A percentile compares a stretch with the other conserved stretches of the same genome.
Evolutionary conservation across 495 filamentous ascomycete species (phyloP).

Genomic region (Daldinia loculata): DNA sequence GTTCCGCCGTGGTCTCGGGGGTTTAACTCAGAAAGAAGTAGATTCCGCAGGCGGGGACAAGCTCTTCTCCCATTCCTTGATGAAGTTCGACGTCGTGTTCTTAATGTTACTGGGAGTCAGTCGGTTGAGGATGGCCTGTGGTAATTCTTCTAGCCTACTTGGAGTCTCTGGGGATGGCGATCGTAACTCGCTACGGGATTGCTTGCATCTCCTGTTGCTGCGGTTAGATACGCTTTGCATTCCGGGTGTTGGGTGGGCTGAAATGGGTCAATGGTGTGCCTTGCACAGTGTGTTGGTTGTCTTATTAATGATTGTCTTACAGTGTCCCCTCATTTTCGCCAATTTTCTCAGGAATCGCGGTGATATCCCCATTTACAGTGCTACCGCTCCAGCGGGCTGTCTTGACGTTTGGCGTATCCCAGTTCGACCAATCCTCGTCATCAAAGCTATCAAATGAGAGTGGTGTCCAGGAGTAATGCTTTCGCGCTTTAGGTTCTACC

Average conservation of each 20-base stretch:
- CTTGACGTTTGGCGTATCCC: constrained; percentile 66
- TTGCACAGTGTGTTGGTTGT: constrained; percentile 22
- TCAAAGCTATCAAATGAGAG: constrained; percentile 61
- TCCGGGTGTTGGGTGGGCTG: constrained; percentile 14
- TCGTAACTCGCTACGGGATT: constrained; percentile 50
- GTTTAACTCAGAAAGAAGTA: constrained; percentile 24
- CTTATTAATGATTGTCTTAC: constrained; percentile 48
- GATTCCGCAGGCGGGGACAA: constrained; percentile 42
- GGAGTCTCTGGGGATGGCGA: constrained; percentile 40
- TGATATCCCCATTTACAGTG: constrained; percentile 57
- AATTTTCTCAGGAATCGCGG: constrained; percentile 49
- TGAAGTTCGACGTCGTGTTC: constrained; percentile 73
- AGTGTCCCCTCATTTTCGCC: constrained; percentile 51
- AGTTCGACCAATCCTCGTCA: constrained; percentile 77
- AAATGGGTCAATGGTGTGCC: constrained; percentile 24
- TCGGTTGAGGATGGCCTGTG: constrained; percentile 62
- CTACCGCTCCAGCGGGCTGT: constrained; percentile 61
- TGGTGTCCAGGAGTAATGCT: constrained; percentile 59
- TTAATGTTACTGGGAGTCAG: constrained; percentile 73
- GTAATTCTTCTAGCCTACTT: constrained; percentile 67
- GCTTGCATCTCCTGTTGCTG: constrained; percentile 41
- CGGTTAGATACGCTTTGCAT: constrained; percentile 23
- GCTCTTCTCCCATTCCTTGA: constrained; percentile 80
- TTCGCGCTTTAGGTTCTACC: constrained; percentile 44
- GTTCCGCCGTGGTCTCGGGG: not conserved